Evolutionary conservation across 2,329 filamentous ascomycete genomes (phyloP), one percentile per base, ranked within the genome.

Genomic region (Phyllachora maydis): DNA sequence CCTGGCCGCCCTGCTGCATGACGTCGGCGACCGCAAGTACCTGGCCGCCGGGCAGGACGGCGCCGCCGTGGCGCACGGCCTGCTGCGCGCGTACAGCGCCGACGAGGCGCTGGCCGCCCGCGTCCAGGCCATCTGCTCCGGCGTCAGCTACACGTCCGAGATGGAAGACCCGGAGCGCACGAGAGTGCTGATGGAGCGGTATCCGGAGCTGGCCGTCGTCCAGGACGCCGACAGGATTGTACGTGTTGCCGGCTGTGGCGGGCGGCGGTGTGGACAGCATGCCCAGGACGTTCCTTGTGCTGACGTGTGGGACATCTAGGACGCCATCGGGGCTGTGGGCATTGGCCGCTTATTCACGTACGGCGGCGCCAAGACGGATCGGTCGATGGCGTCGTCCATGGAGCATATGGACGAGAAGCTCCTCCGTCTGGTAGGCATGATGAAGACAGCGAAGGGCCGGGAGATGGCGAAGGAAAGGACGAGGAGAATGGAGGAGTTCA

Each of bases 211-310:
- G 16, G 82, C 67, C 0, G 65, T 91, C 22, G 81, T 93, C 16
- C 83, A 93, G 49, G 85, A 93, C 45, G 83, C 83, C 4, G 85
- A 93, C 50, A 60, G 83, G 5, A 54, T 95, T n/a, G n/a, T n/a
- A n/a, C n/a, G n/a, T n/a, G n/a, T n/a, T n/a, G n/a, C n/a, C n/a
- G n/a, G n/a, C n/a, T n/a, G n/a, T n/a, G n/a, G n/a, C n/a, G n/a
- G n/a, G n/a, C n/a, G n/a, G n/a, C n/a, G n/a, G n/a, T n/a, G n/a
- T n/a, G n/a, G n/a, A n/a, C n/a, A n/a, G n/a, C n/a, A n/a, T n/a
- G n/a, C n/a, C n/a, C n/a, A n/a, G n/a, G n/a, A n/a, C n/a, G n/a
- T n/a, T n/a, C n/a, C n/a, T n/a, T n/a, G n/a, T n/a, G n/a, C n/a
- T n/a, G n/a, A n/a, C n/a, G n/a, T n/a, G n/a, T n/a, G n/a, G n/a